Base-by-base conservation (phyloP, 306 rosid genomes). In the Acacia melanoxylon region DNA sequence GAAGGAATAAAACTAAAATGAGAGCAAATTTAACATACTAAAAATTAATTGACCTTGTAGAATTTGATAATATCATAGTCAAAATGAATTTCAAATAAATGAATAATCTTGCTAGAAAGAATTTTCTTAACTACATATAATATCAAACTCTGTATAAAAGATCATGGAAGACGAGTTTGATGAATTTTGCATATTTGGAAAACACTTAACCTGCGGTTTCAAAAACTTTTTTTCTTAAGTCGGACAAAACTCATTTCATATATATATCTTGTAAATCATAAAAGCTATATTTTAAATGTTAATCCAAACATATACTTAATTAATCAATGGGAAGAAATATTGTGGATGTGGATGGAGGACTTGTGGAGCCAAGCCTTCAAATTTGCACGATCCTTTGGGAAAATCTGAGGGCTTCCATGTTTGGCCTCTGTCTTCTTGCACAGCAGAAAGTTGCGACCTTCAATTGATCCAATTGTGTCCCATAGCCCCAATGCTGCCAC, bases 281-380 rank as follows among this genome's bases (percentile, higher is more conserved):
- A 31, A 3, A 31, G 35, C 3, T 31, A 31, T 31, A 2, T 4
- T 31, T 31, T 31, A 31, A 31, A 31, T 29, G 35, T 0, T 31
- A 31, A 31, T 31, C 1, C 2, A 0, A 29, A 29, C 33, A 29
- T 29, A 29, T 2, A 2, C 33, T 29, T 5, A 5, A 35, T 68
- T 3, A 40, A 19, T 68, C n/a, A 68, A 11, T 68, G 74, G 9
- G 74, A 41, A 20, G 73, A 68, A 73, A 91, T 76, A 66, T 84
- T 91, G 44, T 82, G 76, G 76, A 78, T 91, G 40, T 82, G 76
- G 79, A 80, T 91, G 75, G 84, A 86, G 41, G 92, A 82, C 87
- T 89, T 91, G 54, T 89, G 83, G 85, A 91, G 63, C 90, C 92
- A 87, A 42, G 92, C 45, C 85, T 81, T 91, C 90, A 89, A 91